Evolutionary conservation across 164 flowering plant genomes (phyloP).

Genomic region (Magnolia sinica): DNA sequence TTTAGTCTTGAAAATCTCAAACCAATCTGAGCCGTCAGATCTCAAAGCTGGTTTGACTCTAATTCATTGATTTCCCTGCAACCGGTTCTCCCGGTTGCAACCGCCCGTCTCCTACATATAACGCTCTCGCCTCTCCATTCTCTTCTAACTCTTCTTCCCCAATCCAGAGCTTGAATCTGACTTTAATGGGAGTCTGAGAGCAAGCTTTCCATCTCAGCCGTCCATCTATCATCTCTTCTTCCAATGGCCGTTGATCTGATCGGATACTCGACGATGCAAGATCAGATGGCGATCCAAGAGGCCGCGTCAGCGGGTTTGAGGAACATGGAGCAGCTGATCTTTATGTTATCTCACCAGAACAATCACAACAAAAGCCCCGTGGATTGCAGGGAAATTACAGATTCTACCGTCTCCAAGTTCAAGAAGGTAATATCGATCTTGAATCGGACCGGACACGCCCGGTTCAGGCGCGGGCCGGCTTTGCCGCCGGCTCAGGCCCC

Average conservation of each 20-base stretch:
- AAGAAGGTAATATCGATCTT: slow-evolving; percentile 65
- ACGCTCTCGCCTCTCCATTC: not conserved
- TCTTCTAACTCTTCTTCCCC: not conserved
- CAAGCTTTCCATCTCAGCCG: not conserved
- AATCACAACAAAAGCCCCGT: slow-evolving; percentile 17
- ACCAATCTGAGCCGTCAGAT: not conserved
- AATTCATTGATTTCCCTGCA: not conserved
- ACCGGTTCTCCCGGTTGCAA: not conserved
- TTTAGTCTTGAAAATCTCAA: not conserved
- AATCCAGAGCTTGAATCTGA: not conserved
- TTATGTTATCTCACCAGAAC: slow-evolving; percentile 35
- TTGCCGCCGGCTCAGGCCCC: not conserved
- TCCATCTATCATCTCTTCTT: not conserved
- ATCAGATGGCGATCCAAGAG: slow-evolving; percentile 62
- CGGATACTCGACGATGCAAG: slow-evolving; percentile 52
- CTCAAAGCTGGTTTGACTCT: not conserved
- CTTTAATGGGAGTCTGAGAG: not conserved
- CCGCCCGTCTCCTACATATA: not conserved
- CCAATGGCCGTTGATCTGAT: slow-evolving; percentile 55
- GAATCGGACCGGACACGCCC: slow-evolving; percentile 77
- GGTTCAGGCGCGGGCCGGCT: slow-evolving; percentile 69
- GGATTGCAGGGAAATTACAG: slow-evolving; percentile 56
- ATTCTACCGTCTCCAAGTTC: slow-evolving; percentile 65
- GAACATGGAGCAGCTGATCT: slow-evolving; percentile 68
- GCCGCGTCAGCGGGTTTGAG: slow-evolving; percentile 58